Base-by-base conservation (phyloP, 352 stramenopile genomes). In the Globisporangium nodosum region DNA sequence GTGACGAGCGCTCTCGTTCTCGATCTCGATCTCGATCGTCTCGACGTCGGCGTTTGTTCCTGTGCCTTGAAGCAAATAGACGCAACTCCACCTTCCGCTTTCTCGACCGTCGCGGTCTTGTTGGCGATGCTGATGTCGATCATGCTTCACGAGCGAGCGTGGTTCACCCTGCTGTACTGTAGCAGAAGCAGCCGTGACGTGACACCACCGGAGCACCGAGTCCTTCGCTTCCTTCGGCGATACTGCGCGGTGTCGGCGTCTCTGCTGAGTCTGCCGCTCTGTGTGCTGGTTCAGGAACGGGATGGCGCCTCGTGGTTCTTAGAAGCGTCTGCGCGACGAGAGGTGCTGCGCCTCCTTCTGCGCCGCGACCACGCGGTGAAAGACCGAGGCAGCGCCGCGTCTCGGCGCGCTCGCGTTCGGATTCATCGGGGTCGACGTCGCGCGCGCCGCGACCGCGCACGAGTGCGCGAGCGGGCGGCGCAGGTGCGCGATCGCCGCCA, bases 301-400 rank as follows among this genome's bases (percentile, higher is more conserved):
- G 39, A 46, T 11, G 3, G 5, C 24, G 24, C 24, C 24, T 27
- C 24, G 24, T 27, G 24, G 24, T 27, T 27, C 39, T 65, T 71
- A 77, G 37, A 74, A 70, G 50, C 70, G 70, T 52, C 59, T 60
- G 39, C 54, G 51, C 33, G 50, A 43, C 21, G 43, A 69, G 55
- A 64, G 61, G 46, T 37, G 61, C 13, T 68, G 61, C 56, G 64
- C 61, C 63, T 70, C 58, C 37, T 74, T 68, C 11, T 77, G 56
- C 39, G 60, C 55, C 31, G 60, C 60, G 33, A 61, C 20, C 27
- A 77, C 64, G 55, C 67, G 70, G 50, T 62, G 51, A 46, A 67
- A 56, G 20, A 63, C 58, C 5, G 33, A 58, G n/a, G 60, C 47
- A 58, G 53, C 45, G 51, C 56, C 46, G 60, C 60, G 60, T 58